A percentile compares a stretch with the other conserved stretches of the same genome.
phyloP scores from a whole-genome alignment of 2,329 filamentous ascomycete species.

The Cercospora nicotianae region DNA sequence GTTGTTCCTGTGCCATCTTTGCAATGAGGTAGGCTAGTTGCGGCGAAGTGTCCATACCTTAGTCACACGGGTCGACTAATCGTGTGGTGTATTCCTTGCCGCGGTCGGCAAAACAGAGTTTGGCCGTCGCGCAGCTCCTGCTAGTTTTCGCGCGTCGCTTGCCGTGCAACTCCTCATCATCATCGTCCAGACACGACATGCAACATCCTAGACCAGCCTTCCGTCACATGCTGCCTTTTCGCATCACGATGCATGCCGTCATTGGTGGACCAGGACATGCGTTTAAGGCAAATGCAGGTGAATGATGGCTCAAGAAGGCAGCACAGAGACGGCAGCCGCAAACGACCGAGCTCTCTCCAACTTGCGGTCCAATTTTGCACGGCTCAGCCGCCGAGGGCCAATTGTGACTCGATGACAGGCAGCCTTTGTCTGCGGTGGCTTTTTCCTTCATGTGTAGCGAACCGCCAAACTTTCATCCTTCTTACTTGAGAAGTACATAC shows the following conservation, averaged over 20 bases:
- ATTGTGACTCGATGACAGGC: not conserved
- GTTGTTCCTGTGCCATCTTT: constrained; percentile 35
- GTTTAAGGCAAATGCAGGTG: not conserved
- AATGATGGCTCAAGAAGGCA: not conserved
- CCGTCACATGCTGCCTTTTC: not conserved
- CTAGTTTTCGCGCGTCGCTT: not conserved
- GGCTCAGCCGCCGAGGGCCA: not conserved
- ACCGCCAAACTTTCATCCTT: constrained; percentile 4
- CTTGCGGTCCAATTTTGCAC: not conserved
- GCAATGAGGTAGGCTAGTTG: constrained; percentile 33
- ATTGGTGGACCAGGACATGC: not conserved
- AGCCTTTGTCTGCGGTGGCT: not conserved
- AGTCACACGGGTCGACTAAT: not conserved
- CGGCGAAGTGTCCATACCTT: constrained; percentile 36
- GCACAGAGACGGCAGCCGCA: not conserved
- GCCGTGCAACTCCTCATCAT: not conserved
- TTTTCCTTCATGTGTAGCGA: not conserved
- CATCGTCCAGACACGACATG: not conserved
- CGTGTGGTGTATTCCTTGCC: not conserved
- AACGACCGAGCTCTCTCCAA: not conserved
- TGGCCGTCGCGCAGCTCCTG: not conserved
- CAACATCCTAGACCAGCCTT: not conserved
- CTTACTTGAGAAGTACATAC: not conserved
- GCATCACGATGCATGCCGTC: not conserved
- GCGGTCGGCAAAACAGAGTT: not conserved